These are phyloP conservation scores for Crepidotus variabilis DNA, from an alignment of 768 basidiomycete genomes.

Conservation along the genomic window DNA sequence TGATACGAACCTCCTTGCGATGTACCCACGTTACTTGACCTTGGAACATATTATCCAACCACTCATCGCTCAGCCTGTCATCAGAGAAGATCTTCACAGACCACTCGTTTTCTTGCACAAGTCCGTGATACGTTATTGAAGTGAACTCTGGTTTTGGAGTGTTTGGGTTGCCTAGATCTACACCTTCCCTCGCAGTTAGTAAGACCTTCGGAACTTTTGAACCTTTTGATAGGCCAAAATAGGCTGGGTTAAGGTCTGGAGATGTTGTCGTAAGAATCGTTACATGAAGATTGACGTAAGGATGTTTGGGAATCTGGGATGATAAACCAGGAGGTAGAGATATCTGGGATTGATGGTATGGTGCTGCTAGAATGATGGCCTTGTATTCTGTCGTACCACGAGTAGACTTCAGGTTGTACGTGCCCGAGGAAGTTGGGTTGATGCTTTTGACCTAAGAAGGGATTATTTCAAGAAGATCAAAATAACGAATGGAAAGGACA, in stretches of 20 bases:
- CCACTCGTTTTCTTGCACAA: constrained; percentile 54
- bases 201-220: constrained; percentile 56
- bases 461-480: background rate
- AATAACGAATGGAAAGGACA: background rate
- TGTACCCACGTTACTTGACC: constrained; percentile 75
- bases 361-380: constrained; percentile 83
- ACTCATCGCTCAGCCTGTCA: constrained; percentile 58
- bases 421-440: constrained; percentile 32
- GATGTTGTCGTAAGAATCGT: constrained; percentile 83
- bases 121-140: constrained; percentile 78
- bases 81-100: constrained; percentile 88
- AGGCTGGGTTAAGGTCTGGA: constrained; percentile 52
- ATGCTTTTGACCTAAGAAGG: constrained; percentile 50
- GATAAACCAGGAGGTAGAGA: constrained; percentile 43
- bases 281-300: constrained; percentile 84
- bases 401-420: constrained; percentile 52
- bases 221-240: constrained; percentile 56
- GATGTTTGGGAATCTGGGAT: constrained; percentile 57
- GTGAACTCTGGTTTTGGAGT: constrained; percentile 76
- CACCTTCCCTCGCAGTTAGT: constrained; percentile 69
- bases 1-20: constrained; percentile 71
- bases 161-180: constrained; percentile 33
- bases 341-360: constrained; percentile 70
- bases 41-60: constrained; percentile 63
- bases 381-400: constrained; percentile 52